Evolutionary conservation across 2,329 filamentous ascomycete genomes (phyloP).

Genomic region (Aspergillus pseudoviridinutans): DNA sequence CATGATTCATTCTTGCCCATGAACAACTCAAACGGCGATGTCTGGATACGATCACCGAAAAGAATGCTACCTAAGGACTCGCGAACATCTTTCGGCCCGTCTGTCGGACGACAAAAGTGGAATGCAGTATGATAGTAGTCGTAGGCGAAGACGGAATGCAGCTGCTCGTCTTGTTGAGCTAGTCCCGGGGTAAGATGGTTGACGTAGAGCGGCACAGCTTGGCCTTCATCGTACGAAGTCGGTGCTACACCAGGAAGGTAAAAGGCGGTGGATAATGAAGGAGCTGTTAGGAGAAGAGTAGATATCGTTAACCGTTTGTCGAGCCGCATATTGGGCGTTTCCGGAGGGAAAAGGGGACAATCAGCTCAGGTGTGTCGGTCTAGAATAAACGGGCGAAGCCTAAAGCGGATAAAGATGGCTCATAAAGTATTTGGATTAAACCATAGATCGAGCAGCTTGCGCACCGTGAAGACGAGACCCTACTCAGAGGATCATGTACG

Average conservation of each 20-base stretch:
- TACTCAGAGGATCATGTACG: conserved; percentile 10
- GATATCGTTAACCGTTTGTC: conserved; percentile 28
- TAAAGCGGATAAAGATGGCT: background rate
- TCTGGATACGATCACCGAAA: conserved; percentile 95
- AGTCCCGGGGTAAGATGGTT: conserved; percentile 88
- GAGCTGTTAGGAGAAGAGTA: conserved; percentile 27
- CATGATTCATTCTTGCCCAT: conserved; percentile 88
- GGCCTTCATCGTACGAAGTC: conserved; percentile 78
- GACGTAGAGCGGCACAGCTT: conserved; percentile 81
- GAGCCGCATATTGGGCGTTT: conserved; percentile 34
- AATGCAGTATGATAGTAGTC: conserved; percentile 92
- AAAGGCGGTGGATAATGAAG: conserved; percentile 61
- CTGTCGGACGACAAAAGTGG: conserved; percentile 78
- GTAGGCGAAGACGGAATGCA: conserved; percentile 91
- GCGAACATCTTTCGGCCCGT: conserved; percentile 71
- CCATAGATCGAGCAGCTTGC: conserved; percentile 18
- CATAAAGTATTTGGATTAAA: background rate
- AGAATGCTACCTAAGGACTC: conserved; percentile 94
- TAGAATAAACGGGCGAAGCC: background rate
- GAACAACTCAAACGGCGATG: conserved; percentile 84
- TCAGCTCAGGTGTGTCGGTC: conserved; percentile 13
- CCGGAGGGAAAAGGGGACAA: conserved; percentile 8
- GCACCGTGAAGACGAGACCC: conserved; percentile 3
- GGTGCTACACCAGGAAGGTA: conserved; percentile 96
- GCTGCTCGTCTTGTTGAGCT: conserved; percentile 68